Percentiles rank a stretch among this genome's conserved stretches.
These are phyloP conservation scores for Acer yangbiense DNA, from an alignment of 345 rosid species.

Conservation along the genomic window DNA sequence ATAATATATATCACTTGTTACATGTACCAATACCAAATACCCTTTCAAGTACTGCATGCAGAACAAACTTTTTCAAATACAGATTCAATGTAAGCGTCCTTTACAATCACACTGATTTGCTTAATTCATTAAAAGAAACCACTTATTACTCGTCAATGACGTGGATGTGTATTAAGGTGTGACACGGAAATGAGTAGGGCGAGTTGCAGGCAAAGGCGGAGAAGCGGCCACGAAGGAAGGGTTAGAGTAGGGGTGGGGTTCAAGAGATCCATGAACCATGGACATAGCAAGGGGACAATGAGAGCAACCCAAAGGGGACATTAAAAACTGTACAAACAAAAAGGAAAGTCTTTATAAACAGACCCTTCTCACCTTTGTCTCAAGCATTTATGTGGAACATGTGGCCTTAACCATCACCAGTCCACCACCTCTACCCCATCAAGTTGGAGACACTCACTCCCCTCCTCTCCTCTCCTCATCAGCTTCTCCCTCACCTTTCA, in stretches of 20 bases:
- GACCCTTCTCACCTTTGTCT: constrained; percentile 36
- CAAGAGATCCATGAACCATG: constrained; percentile 30
- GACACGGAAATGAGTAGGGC: no score
- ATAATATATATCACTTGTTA: not conserved
- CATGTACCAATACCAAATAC: not conserved
- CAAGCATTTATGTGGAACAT: constrained; percentile 51
- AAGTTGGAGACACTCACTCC: not conserved
- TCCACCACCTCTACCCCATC: constrained; percentile 28
- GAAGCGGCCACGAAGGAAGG: constrained; percentile 37
- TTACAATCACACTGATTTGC: no score
- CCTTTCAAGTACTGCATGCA: not conserved
- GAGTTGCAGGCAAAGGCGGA: constrained; percentile 33
- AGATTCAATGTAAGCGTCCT: not conserved
- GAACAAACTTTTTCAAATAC: not conserved
- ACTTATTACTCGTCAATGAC: no score
- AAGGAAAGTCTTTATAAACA: constrained; percentile 21
- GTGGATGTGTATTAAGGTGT: no score
- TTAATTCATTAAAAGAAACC: no score
- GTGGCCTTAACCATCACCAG: constrained; percentile 41
- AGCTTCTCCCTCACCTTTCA: constrained; percentile 16
- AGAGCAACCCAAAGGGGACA: constrained; percentile 48
- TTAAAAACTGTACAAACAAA: constrained; percentile 38
- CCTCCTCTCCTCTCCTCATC: constrained; percentile 3
- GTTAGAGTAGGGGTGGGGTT: constrained; percentile 17
- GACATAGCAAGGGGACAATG: constrained; percentile 43